Base-by-base conservation (phyloP, 306 rosid species). In the Abrus precatorius region DNA sequence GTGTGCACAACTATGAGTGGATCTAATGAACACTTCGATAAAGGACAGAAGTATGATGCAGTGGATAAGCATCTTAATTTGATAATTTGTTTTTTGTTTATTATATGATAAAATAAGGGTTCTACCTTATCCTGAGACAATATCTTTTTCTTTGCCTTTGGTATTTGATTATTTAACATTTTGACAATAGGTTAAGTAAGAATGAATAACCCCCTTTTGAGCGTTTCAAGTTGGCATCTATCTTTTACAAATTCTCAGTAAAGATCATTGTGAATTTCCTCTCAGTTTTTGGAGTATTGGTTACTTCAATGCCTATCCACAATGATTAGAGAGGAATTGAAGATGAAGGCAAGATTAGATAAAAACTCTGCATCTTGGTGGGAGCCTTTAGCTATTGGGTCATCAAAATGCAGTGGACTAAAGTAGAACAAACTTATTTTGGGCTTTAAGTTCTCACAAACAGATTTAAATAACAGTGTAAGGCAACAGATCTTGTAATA, bases 21-120 rank as follows among this genome's bases (percentile, higher is more conserved):
- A 52, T 34, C 48, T 34, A 76, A 76, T 63, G 49, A 49, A 36
- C 40, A 63, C 41, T 76, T 44, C 27, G 1, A 43, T 43, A n/a
- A 60, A 10, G 6, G 59, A 56, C 78, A 50, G 1, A 2, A 5
- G 48, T 10, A 7, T 13, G 36, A 66, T 11, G 27, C 4, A 48
- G 28, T 29, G 60, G 60, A 48, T 69, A 11, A 20, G 53, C 53
- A 41, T 8, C 7, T 28, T 67, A 27, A 30, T 45, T 45, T 44
- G 55, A 44, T 10, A 44, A 10, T 9, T 43, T 1, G 11, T 63
- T 34, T 62, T 5, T 33, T 1, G 0, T 43, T 45, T 20, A 20
- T 20, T 20, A 20, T 6, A 43, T 43, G 69, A 74, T 8, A 43
- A 41, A 28, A 74, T 33, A 50, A 3, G 47, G 28, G 36, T 62